These are phyloP conservation scores for Psilocybe cubensis DNA, from an alignment of 768 basidiomycete species.

Conservation along the genomic window DNA sequence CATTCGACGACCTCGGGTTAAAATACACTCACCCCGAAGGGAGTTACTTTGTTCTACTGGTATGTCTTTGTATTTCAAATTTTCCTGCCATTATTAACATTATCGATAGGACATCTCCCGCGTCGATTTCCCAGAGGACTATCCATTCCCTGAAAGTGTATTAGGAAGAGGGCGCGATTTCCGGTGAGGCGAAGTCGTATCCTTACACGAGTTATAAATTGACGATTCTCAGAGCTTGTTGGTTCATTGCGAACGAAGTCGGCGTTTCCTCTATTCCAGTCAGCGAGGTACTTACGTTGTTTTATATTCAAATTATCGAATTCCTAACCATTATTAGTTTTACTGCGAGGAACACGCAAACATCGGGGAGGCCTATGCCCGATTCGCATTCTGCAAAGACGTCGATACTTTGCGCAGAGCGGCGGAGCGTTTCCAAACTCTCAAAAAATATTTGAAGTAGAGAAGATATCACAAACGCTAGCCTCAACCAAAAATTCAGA, in stretches of 20 bases:
- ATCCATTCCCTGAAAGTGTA: conserved; percentile 77
- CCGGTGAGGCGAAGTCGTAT: conserved; percentile 45
- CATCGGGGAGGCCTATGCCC: conserved; percentile 85
- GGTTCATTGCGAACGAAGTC: conserved; percentile 92
- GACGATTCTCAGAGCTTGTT: conserved; percentile 66
- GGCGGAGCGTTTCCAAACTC: conserved; percentile 75
- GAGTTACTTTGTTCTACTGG: conserved; percentile 87
- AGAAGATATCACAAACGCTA: not conserved
- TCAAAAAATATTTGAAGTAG: conserved; percentile 64
- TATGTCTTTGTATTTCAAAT: conserved; percentile 34
- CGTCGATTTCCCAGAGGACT: conserved; percentile 82
- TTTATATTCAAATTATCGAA: not conserved
- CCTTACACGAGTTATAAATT: not conserved
- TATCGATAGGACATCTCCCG: conserved; percentile 64
- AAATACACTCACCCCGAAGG: conserved; percentile 90
- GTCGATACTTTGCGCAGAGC: conserved; percentile 80
- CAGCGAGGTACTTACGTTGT: conserved; percentile 75
- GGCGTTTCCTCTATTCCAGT: conserved; percentile 94
- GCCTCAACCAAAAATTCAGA: too few species aligned
- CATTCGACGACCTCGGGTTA: conserved; percentile 84
- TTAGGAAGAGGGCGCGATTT: conserved; percentile 87
- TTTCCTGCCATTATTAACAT: not conserved
- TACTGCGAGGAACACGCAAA: conserved; percentile 86
- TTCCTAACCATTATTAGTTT: conserved; percentile 56
- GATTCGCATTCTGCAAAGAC: conserved; percentile 98